Evolutionary conservation across 345 rosid species (phyloP), one percentile per base, ranked within the genome.

Genomic region (Pistacia atlantica): DNA sequence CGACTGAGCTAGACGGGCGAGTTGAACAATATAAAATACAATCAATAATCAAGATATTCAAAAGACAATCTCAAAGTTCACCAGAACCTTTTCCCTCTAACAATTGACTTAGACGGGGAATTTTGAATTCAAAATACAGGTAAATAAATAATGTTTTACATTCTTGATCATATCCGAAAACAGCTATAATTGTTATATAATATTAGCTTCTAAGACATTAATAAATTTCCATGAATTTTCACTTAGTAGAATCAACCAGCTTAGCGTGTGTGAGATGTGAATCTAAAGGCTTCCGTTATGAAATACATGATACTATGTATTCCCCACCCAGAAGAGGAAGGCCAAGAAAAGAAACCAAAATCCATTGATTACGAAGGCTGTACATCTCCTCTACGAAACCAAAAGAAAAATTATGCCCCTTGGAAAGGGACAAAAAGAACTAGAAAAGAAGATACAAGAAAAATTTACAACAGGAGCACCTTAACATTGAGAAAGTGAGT

Each of bases 401-500:
- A 69, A 72, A 78, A 83, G 72, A 77, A 65, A 79, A 69, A 67
- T 16, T 17, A 78, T 71, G 82, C 81, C 84, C 84, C 73, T 58
- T 59, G 45, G 75, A 61, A 68, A 28, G 60, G 76, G 66, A 78
- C 69, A 67, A 52, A 17, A 64, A 81, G 67, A 77, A 11, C 70
- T 35, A 60, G 78, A 82, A 77, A 74, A 86, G 81, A 84, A 79
- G 83, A 77, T 77, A 80, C 84, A 79, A 28, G 31, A 45, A 56
- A 84, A 72, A 82, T 86, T 84, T 88, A 92, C 94, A 87, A 66
- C 45, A 75, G 77, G 54, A 58, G 62, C 74, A 49, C 72, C 69
- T 79, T 63, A 80, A 76, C 84, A 87, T 79, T 89, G 90, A 82
- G 74, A 87, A 64, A 89, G 76, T 9, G 95, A 91, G 79, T 87